phyloP scores from a whole-genome alignment of 1,284 basidiomycete species.

The Apiotrichum porosum region DNA sequence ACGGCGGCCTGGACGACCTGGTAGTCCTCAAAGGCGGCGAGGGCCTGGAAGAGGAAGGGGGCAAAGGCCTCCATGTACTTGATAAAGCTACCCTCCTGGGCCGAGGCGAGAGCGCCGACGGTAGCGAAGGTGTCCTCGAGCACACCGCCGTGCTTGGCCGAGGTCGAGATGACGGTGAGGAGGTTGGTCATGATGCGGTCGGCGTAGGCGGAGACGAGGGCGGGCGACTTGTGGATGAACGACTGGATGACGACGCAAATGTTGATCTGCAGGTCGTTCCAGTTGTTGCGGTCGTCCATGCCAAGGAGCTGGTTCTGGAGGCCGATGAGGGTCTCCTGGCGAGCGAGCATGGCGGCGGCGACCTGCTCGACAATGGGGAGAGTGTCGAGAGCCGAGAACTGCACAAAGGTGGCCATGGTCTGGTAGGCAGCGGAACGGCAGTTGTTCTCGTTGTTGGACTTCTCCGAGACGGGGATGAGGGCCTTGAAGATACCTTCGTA shows the following conservation, averaged over 20 bases:
- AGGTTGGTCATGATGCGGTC: slow-evolving; percentile 94
- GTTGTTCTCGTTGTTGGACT: slow-evolving; percentile 78
- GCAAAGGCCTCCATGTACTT: slow-evolving; percentile 88
- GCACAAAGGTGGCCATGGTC: slow-evolving; percentile 81
- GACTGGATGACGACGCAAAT: slow-evolving; percentile 85
- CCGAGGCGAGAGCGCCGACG: slow-evolving; percentile 75
- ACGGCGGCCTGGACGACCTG: slow-evolving; percentile 93
- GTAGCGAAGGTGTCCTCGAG: slow-evolving; percentile 95
- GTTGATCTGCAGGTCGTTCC: slow-evolving; percentile 97
- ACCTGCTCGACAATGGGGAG: slow-evolving; percentile 79
- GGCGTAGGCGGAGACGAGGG: slow-evolving; percentile 79
- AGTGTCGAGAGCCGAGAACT: slow-evolving; percentile 74
- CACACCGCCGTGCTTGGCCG: slow-evolving; percentile 90
- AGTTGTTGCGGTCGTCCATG: slow-evolving; percentile 94
- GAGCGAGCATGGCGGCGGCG: slow-evolving; percentile 70
- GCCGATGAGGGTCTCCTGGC: slow-evolving; percentile 81
- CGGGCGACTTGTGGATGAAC: slow-evolving; percentile 75
- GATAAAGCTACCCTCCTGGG: slow-evolving; percentile 77
- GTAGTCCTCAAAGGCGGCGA: slow-evolving; percentile 90
- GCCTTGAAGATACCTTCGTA: slow-evolving; percentile 81
- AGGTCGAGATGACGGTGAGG: slow-evolving; percentile 76
- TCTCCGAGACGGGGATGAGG: slow-evolving; percentile 77
- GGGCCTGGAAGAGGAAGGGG: slow-evolving; percentile 81
- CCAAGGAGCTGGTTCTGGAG: slow-evolving; percentile 93
- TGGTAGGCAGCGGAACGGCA: slow-evolving; percentile 95